These are phyloP conservation scores for Hygrophoropsis aurantiaca DNA, from an alignment of 768 basidiomycete genomes.

Conservation along the genomic window DNA sequence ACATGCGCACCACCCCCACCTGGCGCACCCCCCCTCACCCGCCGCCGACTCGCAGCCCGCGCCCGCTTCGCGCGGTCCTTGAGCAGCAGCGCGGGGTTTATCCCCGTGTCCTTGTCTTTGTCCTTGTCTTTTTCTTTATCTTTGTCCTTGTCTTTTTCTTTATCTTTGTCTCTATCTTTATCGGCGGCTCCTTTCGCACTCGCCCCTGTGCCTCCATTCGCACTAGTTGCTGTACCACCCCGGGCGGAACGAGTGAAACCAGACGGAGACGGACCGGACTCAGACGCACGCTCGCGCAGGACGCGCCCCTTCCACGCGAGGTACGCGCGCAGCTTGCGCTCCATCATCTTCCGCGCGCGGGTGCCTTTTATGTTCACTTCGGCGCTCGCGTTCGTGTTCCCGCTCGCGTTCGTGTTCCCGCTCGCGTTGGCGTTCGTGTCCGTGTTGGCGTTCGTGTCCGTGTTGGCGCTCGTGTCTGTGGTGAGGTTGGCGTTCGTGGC, in stretches of 20 bases:
- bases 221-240: too few species aligned
- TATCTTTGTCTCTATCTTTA: background rate
- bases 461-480: too few species aligned
- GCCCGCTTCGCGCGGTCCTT: slow-evolving; percentile 70
- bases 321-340: slow-evolving; percentile 67
- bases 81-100: slow-evolving; percentile 75
- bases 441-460: too few species aligned
- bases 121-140: slow-evolving; percentile 1
- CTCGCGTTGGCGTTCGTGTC: too few species aligned
- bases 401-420: too few species aligned
- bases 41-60: slow-evolving; percentile 60
- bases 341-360: slow-evolving; percentile 78
- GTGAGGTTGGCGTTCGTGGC: too few species aligned
- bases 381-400: slow-evolving; percentile 47
- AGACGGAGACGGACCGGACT: too few species aligned
- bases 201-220: slow-evolving; percentile 13
- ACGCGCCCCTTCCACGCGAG: slow-evolving; percentile 78
- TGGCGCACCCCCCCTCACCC: slow-evolving; percentile 74
- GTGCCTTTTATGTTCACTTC: slow-evolving; percentile 52
- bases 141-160: slow-evolving; percentile 5
- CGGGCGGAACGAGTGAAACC: too few species aligned
- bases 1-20: background rate
- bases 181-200: slow-evolving; percentile 9
- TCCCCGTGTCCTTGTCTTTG: slow-evolving; percentile 31
- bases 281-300: slow-evolving; percentile 24